These are phyloP conservation scores for Oehlia diaphana DNA, from an alignment of 192 early-diverging fungal species.

Conservation along the genomic window DNA sequence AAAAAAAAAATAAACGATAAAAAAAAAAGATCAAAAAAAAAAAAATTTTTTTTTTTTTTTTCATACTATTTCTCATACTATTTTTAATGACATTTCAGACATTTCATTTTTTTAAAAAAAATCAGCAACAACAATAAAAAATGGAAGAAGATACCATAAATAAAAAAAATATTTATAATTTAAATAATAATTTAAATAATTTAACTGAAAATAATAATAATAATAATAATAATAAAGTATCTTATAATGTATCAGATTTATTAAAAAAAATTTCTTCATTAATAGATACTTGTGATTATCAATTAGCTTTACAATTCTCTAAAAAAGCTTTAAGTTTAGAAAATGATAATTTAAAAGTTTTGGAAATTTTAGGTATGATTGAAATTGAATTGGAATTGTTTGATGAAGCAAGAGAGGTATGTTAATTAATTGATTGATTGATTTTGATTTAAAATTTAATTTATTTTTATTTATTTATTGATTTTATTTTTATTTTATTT, in stretches of 20 bases:
- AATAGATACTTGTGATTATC: conserved; percentile 78
- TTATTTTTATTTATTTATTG: not conserved
- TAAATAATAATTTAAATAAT: too few species aligned
- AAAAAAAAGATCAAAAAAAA: too few species aligned
- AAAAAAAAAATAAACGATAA: too few species aligned
- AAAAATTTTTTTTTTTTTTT: too few species aligned
- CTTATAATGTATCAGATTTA: conserved; percentile 41
- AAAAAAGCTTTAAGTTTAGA: conserved; percentile 66
- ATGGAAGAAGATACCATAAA: too few species aligned
- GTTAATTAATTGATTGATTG: not conserved
- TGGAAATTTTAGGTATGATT: conserved; percentile 71
- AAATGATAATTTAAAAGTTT: conserved; percentile 54
- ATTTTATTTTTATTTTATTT: not conserved
- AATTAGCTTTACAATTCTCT: conserved; percentile 69
- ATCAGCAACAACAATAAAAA: too few species aligned
- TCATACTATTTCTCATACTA: too few species aligned
- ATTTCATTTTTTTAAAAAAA: too few species aligned
- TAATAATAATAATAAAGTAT: not conserved
- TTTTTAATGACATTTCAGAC: too few species aligned
- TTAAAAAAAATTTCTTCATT: conserved; percentile 60
- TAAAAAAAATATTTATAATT: too few species aligned
- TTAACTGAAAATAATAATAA: too few species aligned
- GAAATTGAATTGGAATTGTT: conserved; percentile 75
- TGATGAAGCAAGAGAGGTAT: conserved; percentile 62
- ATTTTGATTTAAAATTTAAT: too few species aligned